Evolutionary conservation across 768 basidiomycete genomes (phyloP).

Genomic region (Psilocybe subaeruginosa): DNA sequence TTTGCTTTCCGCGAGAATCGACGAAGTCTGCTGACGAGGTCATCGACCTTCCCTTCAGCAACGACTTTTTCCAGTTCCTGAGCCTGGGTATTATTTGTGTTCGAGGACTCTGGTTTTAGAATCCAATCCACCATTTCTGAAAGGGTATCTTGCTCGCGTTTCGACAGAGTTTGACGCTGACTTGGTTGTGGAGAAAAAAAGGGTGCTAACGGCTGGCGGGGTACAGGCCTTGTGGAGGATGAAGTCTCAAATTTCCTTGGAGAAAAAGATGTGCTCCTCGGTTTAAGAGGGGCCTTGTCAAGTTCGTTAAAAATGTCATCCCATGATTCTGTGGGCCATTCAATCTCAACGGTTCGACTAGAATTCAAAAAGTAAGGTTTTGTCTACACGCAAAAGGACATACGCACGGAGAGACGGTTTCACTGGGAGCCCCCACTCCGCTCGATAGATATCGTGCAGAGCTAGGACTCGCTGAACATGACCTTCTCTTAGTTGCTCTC

Average conservation of each 20-base stretch:
- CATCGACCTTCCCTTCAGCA: constrained; percentile 35
- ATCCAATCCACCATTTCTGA: constrained; percentile 1
- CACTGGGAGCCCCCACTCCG: neutral
- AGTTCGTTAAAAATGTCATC: constrained; percentile 16
- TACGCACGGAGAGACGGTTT: neutral
- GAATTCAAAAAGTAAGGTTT: neutral
- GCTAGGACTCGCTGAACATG: neutral
- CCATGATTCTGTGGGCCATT: constrained; percentile 16
- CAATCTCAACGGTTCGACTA: neutral
- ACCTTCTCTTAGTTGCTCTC: neutral
- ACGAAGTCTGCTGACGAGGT: constrained; percentile 60
- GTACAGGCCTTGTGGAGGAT: neutral
- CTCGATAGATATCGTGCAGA: neutral
- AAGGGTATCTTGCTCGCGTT: constrained; percentile 1
- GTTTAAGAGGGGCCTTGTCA: constrained; percentile 5
- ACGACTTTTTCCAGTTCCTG: constrained; percentile 2
- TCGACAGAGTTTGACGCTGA: constrained; percentile 18
- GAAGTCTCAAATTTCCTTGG: neutral
- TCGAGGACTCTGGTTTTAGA: neutral
- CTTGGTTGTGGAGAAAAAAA: constrained; percentile 1
- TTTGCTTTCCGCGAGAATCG: constrained; percentile 57
- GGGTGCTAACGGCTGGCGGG: neutral
- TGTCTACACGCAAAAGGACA: neutral
- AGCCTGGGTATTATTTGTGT: neutral
- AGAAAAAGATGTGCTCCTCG: neutral